Evolutionary conservation across 2,329 filamentous ascomycete species (phyloP), one percentile per base, ranked within the genome.

Genomic region (Diplodia seriata): DNA sequence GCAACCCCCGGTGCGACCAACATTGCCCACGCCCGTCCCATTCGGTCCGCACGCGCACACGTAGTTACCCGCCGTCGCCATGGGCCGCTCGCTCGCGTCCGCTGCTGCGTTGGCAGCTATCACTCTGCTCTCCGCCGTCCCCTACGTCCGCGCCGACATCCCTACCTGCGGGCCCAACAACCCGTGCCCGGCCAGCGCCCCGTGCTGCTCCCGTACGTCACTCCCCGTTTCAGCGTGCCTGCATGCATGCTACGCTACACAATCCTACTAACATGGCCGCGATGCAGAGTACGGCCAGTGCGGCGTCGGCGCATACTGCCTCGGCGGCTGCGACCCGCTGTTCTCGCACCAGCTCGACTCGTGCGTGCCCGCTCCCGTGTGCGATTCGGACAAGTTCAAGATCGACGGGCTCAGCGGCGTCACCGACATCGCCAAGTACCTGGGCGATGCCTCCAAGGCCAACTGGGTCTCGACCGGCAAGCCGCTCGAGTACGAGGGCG

Each of bases 381-480:
- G 95, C 84, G 77, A 92, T 83, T 88, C 85, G 78, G 86, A 87
- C 74, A 89, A 85, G 63, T 92, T 92, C 84, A 87, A 85, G 68
- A 92, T 97, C 84, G 85, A 89, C 73, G 88, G 85, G 73, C 84
- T 94, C 70, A 86, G 94, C 76, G 84, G 87, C 66, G 85, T 97
- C 68, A 82, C 85, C 73, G 81, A 90, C 70, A 93, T 95, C 72
- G 85, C 87, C 73, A 87, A 93, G 76, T 99, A 97, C 77, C 88
- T 97, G 15, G 95, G 95, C 70, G 92, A 99, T 80, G 78, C 92
- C 14, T 86, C 84, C 72, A 89, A 87, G 75, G 86, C 89, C 73
- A 93, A 97, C 79, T 99, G 94, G 94, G 92, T 97, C 68, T 88
- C 89, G 65, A 92, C 92, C 77, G 95, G 95, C 71, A 86, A 88